phyloP scores from a whole-genome alignment of 2,329 filamentous ascomycete species.

The Ceratocystis albifundus region DNA sequence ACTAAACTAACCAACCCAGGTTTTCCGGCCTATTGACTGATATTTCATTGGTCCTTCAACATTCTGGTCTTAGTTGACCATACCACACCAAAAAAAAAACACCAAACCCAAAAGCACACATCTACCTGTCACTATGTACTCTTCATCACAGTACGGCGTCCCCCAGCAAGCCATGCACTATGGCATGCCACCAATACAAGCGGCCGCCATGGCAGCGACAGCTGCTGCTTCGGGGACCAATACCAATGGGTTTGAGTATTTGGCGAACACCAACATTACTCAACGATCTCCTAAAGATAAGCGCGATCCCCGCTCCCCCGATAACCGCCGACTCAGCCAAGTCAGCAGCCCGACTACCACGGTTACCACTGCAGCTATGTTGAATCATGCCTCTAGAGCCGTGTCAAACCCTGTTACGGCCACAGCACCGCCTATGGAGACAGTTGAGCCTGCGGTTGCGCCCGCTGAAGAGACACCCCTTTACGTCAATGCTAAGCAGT shows the following conservation, averaged over 20 bases:
- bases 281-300: conserved; percentile 41
- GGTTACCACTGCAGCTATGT: conserved; percentile 61
- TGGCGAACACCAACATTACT: conserved; percentile 52
- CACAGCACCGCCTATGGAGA: conserved; percentile 62
- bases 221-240: conserved; percentile 74
- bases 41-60: conserved; percentile 13
- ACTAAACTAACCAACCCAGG: neutral
- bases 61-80: neutral
- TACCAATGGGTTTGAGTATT: conserved; percentile 50
- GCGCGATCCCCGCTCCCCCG: conserved; percentile 61
- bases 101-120: neutral
- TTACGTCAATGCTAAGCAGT: conserved; percentile 98
- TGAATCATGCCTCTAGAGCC: conserved; percentile 56
- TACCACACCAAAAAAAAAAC: neutral
- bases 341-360: conserved; percentile 65
- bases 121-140: conserved; percentile 45
- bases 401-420: conserved; percentile 70
- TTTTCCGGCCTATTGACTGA: neutral
- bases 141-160: conserved; percentile 61
- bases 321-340: conserved; percentile 59
- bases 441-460: conserved; percentile 50
- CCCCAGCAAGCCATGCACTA: conserved; percentile 69
- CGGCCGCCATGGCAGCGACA: conserved; percentile 82
- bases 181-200: conserved; percentile 70
- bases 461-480: conserved; percentile 81